Evolutionary conservation across 2,329 filamentous ascomycete genomes (phyloP).

Genomic region (Zasmidium angulare): DNA sequence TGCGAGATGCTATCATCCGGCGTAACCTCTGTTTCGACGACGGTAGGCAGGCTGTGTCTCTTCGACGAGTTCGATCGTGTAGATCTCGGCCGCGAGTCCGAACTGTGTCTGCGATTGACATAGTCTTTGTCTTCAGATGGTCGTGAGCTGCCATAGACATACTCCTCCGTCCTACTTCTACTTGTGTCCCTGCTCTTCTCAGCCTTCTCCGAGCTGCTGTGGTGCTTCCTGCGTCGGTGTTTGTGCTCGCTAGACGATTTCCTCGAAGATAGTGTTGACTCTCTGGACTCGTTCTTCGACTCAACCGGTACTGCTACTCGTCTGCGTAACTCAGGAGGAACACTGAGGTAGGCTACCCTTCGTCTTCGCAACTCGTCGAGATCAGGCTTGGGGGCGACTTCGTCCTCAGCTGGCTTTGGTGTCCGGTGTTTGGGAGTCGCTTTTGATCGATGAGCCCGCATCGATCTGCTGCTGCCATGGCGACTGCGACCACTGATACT

Average conservation of each 20-base stretch:
- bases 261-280: conserved; percentile 9
- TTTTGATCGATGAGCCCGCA: conserved; percentile 16
- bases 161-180: conserved; percentile 9
- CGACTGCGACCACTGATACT: conserved; percentile 23
- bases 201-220: conserved; percentile 8
- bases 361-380: conserved; percentile 41
- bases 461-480: conserved; percentile 10
- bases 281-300: conserved; percentile 4
- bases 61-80: conserved; percentile 10
- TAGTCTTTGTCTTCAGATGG: neutral
- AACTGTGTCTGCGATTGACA: neutral
- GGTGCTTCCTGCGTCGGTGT: conserved; percentile 9
- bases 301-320: conserved; percentile 4
- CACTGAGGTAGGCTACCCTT: conserved; percentile 38
- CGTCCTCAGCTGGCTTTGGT: conserved; percentile 16
- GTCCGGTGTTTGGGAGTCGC: conserved; percentile 15
- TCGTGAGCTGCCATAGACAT: conserved; percentile 11
- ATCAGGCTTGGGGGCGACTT: conserved; percentile 34
- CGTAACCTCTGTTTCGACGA: conserved; percentile 25
- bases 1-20: conserved; percentile 36
- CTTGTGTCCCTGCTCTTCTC: neutral
- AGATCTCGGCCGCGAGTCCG: neutral
- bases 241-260: conserved; percentile 8
- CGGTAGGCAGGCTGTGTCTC: conserved; percentile 11
- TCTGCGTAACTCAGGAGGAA: conserved; percentile 11